Base-by-base conservation (phyloP, 768 basidiomycete species). In the Tricholoma saponaceum region DNA sequence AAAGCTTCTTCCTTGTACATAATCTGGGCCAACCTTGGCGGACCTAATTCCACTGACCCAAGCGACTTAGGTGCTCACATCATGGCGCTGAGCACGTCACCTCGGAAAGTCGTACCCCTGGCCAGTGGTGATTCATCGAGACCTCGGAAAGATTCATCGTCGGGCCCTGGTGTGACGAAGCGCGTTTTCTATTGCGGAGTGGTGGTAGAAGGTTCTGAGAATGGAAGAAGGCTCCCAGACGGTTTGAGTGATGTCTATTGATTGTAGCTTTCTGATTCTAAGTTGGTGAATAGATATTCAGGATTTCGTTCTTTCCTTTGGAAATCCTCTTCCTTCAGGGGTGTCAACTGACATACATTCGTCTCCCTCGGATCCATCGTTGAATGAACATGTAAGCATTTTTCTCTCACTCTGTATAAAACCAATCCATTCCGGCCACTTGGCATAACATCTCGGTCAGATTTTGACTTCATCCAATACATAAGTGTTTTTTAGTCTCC, bases 151-250 rank as follows among this genome's bases (percentile, higher is more conserved):
- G 72, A 69, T 32, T 72, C 80, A 41, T 70, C 72, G 16, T 50
- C 47, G 18, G 66, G 73, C 30, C 66, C 75, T 30, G 70, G 74
- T 52, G 64, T 83, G 60, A 95, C 89, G 5, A 87, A 81, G 69
- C 88, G 94, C 67, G 90, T 87, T 23, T 96, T 95, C 71, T 89
- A 89, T 68, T 92, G 90, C 67, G 91, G 90, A 44, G 90, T 96
- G 18, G 90, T 96, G 13, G 87, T 96, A 28, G 93, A 97, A 73
- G 86, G 85, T 52, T 85, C 88, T 37, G 87, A 88, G 61, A 79
- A 83, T 61, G 89, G 87, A 5, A 81, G 77, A 63, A 79, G 83
- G 57, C 79, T 90, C 51, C 80, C 85, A 37, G 83, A 86, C 71
- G 89, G 90, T 86, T 55, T 37, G 69, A 66, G 70, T 69, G 47